Evolutionary conservation across 2,329 filamentous ascomycete species (phyloP), one percentile per base, ranked within the genome.

Genomic region (Colletotrichum simmondsii): DNA sequence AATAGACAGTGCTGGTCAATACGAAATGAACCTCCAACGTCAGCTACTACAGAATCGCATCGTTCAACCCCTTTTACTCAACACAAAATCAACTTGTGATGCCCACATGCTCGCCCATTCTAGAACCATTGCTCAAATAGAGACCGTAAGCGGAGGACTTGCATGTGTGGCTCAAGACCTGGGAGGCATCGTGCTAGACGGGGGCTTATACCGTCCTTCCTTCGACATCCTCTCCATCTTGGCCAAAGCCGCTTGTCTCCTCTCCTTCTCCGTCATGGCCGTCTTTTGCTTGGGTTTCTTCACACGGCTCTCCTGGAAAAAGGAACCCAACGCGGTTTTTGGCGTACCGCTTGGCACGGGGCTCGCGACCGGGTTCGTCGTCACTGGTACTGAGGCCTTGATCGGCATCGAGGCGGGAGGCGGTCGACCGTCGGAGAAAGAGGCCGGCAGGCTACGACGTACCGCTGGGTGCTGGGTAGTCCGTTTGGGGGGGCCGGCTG

Each of bases 251-350:
- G 64, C 66, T 4, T 32, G 32, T 14, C 35, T 53, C 6, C 58
- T 60, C 46, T 61, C 54, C 28, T 53, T 54, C 35, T 71, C 65
- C 61, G 62, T 65, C n/a, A 53, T 49, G 22, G 67, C 65, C 52
- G 62, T 65, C n/a, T 62, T 56, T 16, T 64, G 66, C 37, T 57
- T 74, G 22, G 57, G 42, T 46, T 75, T 75, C 65, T 69, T 72
- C 26, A 72, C 58, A 19, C 74, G 68, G 62, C 58, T 64, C 6
- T 26, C 68, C 24, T 65, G 64, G 4, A 68, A 72, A 42, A 69
- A 67, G 5, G 37, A 53, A 12, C 35, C 54, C 16, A 63, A n/a
- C 28, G 58, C n/a, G 46, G 52, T 59, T 16, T 22, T 16, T 35
- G 59, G 37, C 19, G 70, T 26, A 14, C 59, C 49, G 30, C 59